Evolutionary conservation across 208 protist genomes (phyloP), one percentile per base, ranked within the genome.

Genomic region (Wallacemonas collosoma): DNA sequence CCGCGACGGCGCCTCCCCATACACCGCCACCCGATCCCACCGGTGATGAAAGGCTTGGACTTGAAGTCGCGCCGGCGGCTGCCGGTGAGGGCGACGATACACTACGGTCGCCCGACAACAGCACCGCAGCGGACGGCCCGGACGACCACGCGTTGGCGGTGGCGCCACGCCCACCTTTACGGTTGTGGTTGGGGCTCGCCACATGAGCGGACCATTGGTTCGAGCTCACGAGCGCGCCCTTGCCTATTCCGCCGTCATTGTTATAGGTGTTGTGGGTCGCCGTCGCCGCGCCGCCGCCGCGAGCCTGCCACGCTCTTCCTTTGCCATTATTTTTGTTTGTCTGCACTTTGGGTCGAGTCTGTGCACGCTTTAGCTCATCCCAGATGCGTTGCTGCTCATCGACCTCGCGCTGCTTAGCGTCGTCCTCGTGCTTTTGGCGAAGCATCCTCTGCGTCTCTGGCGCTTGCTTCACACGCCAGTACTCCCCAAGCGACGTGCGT

Each of bases 401-500:
- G 40, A 75, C 70, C 61, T 51, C 64, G 63, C 70, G 56, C 62
- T 81, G 77, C 40, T 83, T 73, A 44, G 60, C 77, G 38, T 88
- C 82, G 57, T 88, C 88, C 65, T 89, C 85, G 26, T 80, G 80
- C 4, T 45, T 65, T 67, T 61, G 56, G 62, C 81, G 53, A 66
- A 73, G 58, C 17, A 75, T 53, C 47, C 80, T 85, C 79, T 87
- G 87, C 51, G 65, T 77, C 79, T 97, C 92, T 0, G 90, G 90
- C 0, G 88, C 77, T 69, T 81, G 88, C 55, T 70, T 78, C 84
- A 97, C 95, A 73, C 90, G 88, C 69, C 82, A 81, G 58, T 94
- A 69, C 70, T 93, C 80, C 64, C 83, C 76, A 53, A 97, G 74
- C 38, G 87, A 90, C 41, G 68, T 53, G 36, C 81, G 68, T 66